phyloP scores from a whole-genome alignment of 2,329 filamentous ascomycete genomes.

The Pyricularia grisea region DNA sequence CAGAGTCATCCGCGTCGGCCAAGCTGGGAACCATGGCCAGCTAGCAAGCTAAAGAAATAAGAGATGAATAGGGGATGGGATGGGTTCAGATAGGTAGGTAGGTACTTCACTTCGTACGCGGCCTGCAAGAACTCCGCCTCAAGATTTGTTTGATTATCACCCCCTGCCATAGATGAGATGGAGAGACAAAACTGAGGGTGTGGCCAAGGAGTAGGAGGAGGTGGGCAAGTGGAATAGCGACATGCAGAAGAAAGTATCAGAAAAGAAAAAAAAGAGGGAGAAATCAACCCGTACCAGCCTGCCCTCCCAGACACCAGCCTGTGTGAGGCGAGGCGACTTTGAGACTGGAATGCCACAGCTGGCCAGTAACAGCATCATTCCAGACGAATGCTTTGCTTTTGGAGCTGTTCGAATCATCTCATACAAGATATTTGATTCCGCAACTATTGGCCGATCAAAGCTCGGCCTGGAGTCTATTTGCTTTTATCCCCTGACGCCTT shows the following conservation, averaged over 20 bases:
- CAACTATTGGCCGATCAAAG: background rate
- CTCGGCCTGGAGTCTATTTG: background rate
- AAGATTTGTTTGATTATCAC: background rate
- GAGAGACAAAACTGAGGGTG: background rate
- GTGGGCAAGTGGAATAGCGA: background rate
- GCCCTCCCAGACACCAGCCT: background rate
- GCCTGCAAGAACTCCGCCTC: background rate
- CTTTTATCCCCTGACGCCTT: background rate
- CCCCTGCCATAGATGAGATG: background rate
- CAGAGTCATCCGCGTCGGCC: background rate
- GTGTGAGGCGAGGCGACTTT: background rate
- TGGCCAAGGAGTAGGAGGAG: background rate
- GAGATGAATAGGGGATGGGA: background rate
- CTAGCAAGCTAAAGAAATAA: background rate
- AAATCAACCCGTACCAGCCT: background rate
- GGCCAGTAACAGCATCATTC: background rate
- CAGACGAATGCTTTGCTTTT: background rate
- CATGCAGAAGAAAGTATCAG: background rate
- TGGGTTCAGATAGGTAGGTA: background rate
- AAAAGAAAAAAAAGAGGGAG: background rate
- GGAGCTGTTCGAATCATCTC: background rate
- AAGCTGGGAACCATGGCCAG: background rate
- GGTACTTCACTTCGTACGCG: background rate
- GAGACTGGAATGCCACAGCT: background rate
- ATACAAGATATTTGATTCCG: background rate